Conservation (phyloP, 1,284 basidiomycete genomes). For the Heterobasidion annosum region DNA sequence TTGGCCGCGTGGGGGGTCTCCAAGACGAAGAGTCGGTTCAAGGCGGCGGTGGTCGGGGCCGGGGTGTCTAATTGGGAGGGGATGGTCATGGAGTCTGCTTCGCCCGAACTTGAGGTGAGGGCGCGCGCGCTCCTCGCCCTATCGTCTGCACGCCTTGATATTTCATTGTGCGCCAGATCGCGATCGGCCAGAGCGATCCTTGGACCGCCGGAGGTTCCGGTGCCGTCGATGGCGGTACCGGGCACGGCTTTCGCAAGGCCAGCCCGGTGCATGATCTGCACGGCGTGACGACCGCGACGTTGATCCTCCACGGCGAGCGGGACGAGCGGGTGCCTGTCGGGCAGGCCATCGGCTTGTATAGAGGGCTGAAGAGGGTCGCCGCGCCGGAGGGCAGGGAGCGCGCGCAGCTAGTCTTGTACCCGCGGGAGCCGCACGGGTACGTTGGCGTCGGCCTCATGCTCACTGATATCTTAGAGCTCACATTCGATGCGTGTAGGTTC, state of each 20-base stretch:
- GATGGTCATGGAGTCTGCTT: background rate
- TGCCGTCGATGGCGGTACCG: too few relatives aligned
- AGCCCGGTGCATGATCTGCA: background rate
- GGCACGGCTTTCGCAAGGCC: background rate
- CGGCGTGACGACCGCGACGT: background rate
- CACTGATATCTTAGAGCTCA: background rate
- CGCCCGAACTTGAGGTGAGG: background rate
- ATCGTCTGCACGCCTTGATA: background rate
- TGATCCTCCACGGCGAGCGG: background rate
- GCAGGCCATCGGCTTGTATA: background rate
- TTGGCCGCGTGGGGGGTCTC: background rate
- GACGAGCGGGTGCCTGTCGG: background rate
- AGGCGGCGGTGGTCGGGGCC: background rate
- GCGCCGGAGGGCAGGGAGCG: background rate
- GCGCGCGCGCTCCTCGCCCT: background rate
- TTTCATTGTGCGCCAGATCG: background rate
- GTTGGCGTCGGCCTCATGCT: background rate
- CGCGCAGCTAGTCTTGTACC: background rate
- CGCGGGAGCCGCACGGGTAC: background rate
- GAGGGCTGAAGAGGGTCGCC: background rate
- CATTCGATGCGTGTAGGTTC: background rate
- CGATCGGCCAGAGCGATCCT: background rate
- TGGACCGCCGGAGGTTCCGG: background rate
- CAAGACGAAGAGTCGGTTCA: background rate
- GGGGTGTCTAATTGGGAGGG: background rate